Evolutionary conservation across 805 yeast species (phyloP), one percentile per base, ranked within the genome.

Genomic region (Kodamaea kakaduensis): DNA sequence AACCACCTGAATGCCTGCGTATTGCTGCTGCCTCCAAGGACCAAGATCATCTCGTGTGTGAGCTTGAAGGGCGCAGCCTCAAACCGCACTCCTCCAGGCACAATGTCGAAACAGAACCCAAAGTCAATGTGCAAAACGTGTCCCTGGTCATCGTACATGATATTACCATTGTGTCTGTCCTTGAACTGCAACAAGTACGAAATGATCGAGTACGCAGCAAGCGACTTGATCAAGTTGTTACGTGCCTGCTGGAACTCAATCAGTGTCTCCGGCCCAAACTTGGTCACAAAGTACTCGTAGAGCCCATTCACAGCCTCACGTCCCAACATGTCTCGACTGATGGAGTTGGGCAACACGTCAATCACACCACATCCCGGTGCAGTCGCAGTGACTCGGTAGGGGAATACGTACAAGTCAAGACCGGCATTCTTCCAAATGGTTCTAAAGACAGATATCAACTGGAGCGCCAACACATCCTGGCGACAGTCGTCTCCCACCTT

Each of bases 351-450:
- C 46, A 93, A 71, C 20, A 94, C 98, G 57, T 94, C 99, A 64
- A 93, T 93, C 28, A 93, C 95, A 61, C 99, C 99, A 67, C 97
- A 89, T 0, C 99, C 98, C 1, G 98, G 97, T 2, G 96, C 96
- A 7, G 99, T 93, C 1, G 99, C 98, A 0, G 96, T 89, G 17
- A 93, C 98, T 46, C 97, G 68, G 60, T 93, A 76, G 1, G 99
- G 98, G 63, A 77, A 94, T 17, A 93, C 94, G 59, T 71, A 93
- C 27, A 90, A 74, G 57, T 93, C 97, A 43, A 93, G 68, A 1
- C 97, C 97, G 9, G 84, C 78, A 44, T 77, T 74, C 43, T 78
- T 76, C 94, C 96, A 93, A 34, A 93, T 85, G 28, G 90, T 79
- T 50, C 95, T 75, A 70, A 94, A 93, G 23, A 93, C 80, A 3